Percentiles rank a stretch among this genome's conserved stretches.
phyloP scores from a whole-genome alignment of 164 flowering plant genomes.

The Magnolia changhungtana region DNA sequence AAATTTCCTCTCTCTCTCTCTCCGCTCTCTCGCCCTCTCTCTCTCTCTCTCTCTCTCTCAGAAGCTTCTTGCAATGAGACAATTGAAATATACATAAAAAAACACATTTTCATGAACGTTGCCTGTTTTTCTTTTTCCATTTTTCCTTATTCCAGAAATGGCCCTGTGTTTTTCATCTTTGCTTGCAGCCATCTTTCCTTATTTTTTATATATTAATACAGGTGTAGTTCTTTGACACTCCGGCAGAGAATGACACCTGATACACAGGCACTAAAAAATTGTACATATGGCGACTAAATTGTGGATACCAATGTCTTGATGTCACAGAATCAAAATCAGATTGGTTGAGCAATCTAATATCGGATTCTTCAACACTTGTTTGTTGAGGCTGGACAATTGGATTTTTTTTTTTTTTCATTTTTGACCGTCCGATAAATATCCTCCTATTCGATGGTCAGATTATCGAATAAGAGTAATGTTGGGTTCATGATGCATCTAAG shows the following conservation, averaged over 20 bases:
- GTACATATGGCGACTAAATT: neutral
- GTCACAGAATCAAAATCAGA: too few relatives aligned
- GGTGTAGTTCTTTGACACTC: neutral
- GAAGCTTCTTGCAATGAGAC: neutral
- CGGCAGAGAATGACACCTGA: neutral
- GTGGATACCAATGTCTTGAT: too few relatives aligned
- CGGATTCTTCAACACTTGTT: too few relatives aligned
- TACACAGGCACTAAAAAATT: neutral
- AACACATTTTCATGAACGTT: neutral
- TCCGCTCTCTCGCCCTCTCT: neutral
- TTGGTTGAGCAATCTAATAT: too few relatives aligned
- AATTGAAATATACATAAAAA: too few relatives aligned
- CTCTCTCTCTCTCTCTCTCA: neutral
- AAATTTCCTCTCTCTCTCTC: neutral
- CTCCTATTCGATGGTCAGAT: too few relatives aligned
- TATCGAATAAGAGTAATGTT: too few relatives aligned
- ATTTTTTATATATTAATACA: neutral
- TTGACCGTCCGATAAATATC: too few relatives aligned
- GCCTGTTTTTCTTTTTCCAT: neutral
- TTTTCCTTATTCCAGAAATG: neutral
- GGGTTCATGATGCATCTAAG: too few relatives aligned
- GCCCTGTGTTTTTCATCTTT: neutral
- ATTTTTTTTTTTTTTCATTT: too few relatives aligned
- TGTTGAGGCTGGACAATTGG: too few relatives aligned
- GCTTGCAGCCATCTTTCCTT: too few relatives aligned